Base-by-base conservation (phyloP, 2,329 filamentous ascomycete species). In the Pseudogymnoascus sp. region DNA sequence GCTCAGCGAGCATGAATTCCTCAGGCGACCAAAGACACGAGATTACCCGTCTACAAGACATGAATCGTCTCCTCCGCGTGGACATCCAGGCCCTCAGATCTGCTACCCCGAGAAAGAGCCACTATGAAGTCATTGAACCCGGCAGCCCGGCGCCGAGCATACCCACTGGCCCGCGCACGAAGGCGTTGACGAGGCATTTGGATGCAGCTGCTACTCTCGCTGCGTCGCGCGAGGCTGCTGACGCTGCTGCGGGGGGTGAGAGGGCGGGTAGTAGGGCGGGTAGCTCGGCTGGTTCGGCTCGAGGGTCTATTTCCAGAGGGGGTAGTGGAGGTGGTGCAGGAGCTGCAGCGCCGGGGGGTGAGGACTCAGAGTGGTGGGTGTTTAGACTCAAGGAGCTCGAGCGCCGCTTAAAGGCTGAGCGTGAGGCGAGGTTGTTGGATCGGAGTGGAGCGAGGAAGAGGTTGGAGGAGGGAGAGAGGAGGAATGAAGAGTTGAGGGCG, bases 331-430 rank as follows among this genome's bases (percentile, higher is more conserved):
- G 21, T 4, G 25, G n/a, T n/a, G 36, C 36, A 3, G 55, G 10
- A 2, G 13, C 9, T 10, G 18, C 7, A 3, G 40, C 15, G 13
- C 9, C 1, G 3, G 36, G n/a, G 21, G 60, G 36, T 0, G 55
- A 37, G 27, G 33, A 33, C 45, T 35, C 13, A 4, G 33, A 59
- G 66, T 85, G 88, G 67, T 96, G 91, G 90, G 86, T 95, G 66
- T 84, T 96, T 65, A 80, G 94, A 5, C 79, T 97, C 35, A 86
- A 90, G 62, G 92, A 97, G 72, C 78, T 97, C 67, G 94, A 99
- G 78, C 83, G 87, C 67, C 85, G 95, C 68, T 79, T 99, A 15
- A 96, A 96, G 74, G 87, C 89, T 52, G 94, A 99, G 76, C 80
- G 94, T 12, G 94, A 97, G 74, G 92, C 87, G 1, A 79, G 94